Conservation (phyloP, 2,329 filamentous ascomycete genomes). For the Ophiostoma himal-ulmi region DNA sequence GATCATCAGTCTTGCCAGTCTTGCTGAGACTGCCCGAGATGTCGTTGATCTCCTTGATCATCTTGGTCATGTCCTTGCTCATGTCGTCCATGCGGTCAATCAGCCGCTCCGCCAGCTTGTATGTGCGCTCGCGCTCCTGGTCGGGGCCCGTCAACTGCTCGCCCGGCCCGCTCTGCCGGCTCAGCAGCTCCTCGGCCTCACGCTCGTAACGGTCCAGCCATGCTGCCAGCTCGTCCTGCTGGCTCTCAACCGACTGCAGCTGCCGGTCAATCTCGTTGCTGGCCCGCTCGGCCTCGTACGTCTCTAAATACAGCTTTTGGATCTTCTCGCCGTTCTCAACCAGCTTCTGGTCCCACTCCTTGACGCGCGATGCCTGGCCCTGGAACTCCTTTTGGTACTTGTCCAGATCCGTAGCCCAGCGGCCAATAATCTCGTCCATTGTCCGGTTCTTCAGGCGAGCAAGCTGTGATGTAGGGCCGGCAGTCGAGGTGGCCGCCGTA, state of each 20-base stretch:
- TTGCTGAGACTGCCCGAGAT: slow-evolving; percentile 87
- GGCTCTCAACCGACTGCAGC: slow-evolving; percentile 78
- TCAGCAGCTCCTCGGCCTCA: slow-evolving; percentile 84
- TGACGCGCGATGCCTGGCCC: slow-evolving; percentile 78
- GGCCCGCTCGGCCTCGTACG: slow-evolving; percentile 87
- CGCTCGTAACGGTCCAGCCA: slow-evolving; percentile 89
- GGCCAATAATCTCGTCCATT: slow-evolving; percentile 97
- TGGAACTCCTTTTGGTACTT: slow-evolving; percentile 98
- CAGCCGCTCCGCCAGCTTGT: slow-evolving; percentile 90
- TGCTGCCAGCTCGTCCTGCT: slow-evolving; percentile 81
- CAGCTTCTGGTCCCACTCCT: slow-evolving; percentile 83
- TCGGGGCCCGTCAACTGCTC: slow-evolving; percentile 73
- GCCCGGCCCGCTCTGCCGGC: slow-evolving; percentile 66
- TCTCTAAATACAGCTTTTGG: slow-evolving; percentile 83
- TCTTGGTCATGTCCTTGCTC: slow-evolving; percentile 84
- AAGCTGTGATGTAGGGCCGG: slow-evolving; percentile 74
- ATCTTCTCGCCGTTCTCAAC: slow-evolving; percentile 95
- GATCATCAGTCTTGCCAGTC: slow-evolving; percentile 80
- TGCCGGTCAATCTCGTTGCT: slow-evolving; percentile 92
- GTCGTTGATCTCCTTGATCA: slow-evolving; percentile 97
- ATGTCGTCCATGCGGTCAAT: slow-evolving; percentile 88
- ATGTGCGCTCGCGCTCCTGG: slow-evolving; percentile 91
- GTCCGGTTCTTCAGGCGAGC: slow-evolving; percentile 96
- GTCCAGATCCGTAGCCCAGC: slow-evolving; percentile 90
- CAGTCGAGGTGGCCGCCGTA: slow-evolving; percentile 55